A percentile compares a stretch with the other conserved stretches of the same genome.
phyloP scores from a whole-genome alignment of 2,329 filamentous ascomycete species.

The Fusarium chlamydosporum region DNA sequence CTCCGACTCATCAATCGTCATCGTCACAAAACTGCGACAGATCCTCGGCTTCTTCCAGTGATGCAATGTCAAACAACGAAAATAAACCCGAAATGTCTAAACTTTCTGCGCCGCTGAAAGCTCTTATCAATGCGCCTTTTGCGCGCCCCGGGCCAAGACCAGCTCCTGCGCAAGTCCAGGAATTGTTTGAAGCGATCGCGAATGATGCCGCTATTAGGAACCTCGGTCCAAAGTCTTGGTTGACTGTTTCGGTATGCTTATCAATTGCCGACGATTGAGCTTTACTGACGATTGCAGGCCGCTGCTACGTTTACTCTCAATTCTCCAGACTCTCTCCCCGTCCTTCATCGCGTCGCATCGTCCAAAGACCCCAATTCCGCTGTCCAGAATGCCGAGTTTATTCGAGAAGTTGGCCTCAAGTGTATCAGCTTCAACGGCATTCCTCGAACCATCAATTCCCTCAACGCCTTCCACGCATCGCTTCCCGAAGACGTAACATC shows the following conservation, averaged over 20 bases:
- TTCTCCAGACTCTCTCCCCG: constrained; percentile 79
- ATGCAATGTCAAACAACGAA: constrained; percentile 38
- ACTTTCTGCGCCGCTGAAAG: constrained; percentile 78
- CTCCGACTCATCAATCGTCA: constrained; percentile 32
- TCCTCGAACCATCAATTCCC: constrained; percentile 85
- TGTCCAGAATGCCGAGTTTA: constrained; percentile 74
- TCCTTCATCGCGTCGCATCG: constrained; percentile 69
- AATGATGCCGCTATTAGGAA: constrained; percentile 72
- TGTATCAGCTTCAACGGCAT: constrained; percentile 87
- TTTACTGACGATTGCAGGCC: constrained; percentile 63
- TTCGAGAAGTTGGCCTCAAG: constrained; percentile 81
- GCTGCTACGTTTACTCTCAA: constrained; percentile 90
- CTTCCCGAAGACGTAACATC: constrained; percentile 70
- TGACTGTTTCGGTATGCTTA: constrained; percentile 72
- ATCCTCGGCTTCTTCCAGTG: constrained; percentile 24
- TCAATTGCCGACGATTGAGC: not conserved
- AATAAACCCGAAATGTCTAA: constrained; percentile 72
- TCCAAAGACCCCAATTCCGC: constrained; percentile 39
- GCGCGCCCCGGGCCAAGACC: constrained; percentile 75
- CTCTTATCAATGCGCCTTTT: constrained; percentile 78
- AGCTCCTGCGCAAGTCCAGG: constrained; percentile 73
- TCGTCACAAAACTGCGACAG: constrained; percentile 29
- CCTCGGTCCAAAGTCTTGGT: constrained; percentile 75
- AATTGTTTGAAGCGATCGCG: constrained; percentile 75
- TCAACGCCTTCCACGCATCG: constrained; percentile 76